These are phyloP conservation scores for Lolium perenne DNA, from an alignment of 176 grass and related monocot genomes.

Conservation along the genomic window DNA sequence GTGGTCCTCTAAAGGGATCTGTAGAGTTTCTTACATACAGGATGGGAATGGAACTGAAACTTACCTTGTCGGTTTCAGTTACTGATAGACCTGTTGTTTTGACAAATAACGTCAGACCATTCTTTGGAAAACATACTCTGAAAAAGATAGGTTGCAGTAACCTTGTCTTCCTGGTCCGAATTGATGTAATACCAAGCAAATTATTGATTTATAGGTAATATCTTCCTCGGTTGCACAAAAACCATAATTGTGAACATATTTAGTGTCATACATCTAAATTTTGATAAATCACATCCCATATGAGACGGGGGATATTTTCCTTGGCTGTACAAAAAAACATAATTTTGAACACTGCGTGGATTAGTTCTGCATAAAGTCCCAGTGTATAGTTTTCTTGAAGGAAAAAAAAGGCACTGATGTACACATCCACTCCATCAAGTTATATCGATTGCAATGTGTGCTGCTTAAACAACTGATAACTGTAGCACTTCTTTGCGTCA, in stretches of 20 bases:
- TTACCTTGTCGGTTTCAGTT: neutral
- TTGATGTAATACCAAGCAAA: neutral
- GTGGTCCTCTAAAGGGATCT: constrained; percentile 22
- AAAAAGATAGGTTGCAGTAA: neutral
- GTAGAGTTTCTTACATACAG: constrained; percentile 1
- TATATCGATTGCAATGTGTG: neutral
- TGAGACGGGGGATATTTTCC: neutral
- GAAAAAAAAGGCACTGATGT: neutral
- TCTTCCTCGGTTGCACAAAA: neutral
- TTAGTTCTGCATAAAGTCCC: neutral
- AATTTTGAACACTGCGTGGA: neutral
- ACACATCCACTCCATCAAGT: neutral
- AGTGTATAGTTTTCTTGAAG: neutral
- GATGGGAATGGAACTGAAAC: neutral
- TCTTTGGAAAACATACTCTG: neutral
- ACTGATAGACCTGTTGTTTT: neutral
- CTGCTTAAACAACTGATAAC: neutral
- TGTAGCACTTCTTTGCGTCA: neutral
- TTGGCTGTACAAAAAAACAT: neutral
- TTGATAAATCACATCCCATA: too few species aligned
- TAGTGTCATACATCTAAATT: too few species aligned
- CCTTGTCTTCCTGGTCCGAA: neutral
- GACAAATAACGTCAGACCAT: neutral
- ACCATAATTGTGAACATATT: too few species aligned
- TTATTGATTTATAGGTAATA: neutral